Percentiles rank a stretch among this genome's conserved stretches.
These are phyloP conservation scores for Eimeria falciformis DNA, from an alignment of 169 alveolate species.

Conservation along the genomic window DNA sequence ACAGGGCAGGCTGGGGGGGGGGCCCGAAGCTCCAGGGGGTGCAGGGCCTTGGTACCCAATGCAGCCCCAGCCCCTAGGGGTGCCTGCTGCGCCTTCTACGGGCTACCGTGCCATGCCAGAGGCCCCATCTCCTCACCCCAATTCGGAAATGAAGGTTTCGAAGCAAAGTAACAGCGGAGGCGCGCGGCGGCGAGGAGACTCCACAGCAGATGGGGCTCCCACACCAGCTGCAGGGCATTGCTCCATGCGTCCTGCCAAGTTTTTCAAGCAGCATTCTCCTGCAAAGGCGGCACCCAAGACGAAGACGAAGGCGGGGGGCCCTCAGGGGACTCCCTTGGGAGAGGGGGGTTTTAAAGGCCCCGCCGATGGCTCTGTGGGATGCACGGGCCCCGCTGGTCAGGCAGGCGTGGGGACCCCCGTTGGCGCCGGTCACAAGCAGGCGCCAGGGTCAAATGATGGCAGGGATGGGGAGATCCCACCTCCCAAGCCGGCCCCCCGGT, in stretches of 20 bases:
- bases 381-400: conserved; percentile 10
- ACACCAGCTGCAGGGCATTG: not conserved
- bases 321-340: conserved; percentile 34
- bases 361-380: not conserved
- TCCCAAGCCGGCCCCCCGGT: conserved; percentile 30
- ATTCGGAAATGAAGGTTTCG: conserved; percentile 5
- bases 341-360: conserved; percentile 20
- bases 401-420: conserved; percentile 10
- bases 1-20: conserved; percentile 24
- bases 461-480: conserved; percentile 5
- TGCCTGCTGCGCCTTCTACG: too few relatives aligned
- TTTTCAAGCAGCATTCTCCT: conserved; percentile 60
- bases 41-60: conserved; percentile 40
- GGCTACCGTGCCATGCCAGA: not conserved
- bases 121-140: not conserved
- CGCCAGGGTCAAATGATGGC: not conserved
- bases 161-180: conserved; percentile 11
- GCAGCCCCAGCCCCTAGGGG: conserved; percentile 41
- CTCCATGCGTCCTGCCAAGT: conserved; percentile 35
- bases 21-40: conserved; percentile 29
- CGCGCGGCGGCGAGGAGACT: conserved; percentile 12
- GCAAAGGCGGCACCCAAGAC: conserved; percentile 40
- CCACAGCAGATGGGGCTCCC: conserved; percentile 20
- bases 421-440: not conserved
- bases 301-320: not conserved